Percentiles rank a stretch among this genome's conserved stretches.
Conservation (phyloP, 352 stramenopile genomes). For the Pythium pectinolyticum region DNA sequence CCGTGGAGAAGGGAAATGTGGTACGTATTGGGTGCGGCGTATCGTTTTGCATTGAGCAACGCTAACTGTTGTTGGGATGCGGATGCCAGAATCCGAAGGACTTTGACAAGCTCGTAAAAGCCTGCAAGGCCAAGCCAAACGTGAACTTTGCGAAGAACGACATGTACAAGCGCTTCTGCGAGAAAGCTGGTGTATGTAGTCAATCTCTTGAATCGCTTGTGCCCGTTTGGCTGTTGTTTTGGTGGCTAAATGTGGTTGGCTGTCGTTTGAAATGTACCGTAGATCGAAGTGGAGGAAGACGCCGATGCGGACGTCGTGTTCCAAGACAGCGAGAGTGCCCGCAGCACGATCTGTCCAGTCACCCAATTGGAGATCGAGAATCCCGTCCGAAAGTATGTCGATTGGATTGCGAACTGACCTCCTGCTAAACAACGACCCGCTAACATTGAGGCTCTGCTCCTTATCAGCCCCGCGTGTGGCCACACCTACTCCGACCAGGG, state of each 20-base stretch:
- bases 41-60: neutral
- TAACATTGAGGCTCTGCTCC: neutral
- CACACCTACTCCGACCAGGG: constrained; percentile 84
- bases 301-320: constrained; percentile 78
- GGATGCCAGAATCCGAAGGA: constrained; percentile 35
- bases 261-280: constrained; percentile 2
- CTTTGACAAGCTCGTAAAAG: constrained; percentile 68
- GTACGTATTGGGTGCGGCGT: constrained; percentile 11
- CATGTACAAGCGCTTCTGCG: constrained; percentile 80
- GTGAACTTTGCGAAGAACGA: constrained; percentile 66
- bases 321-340: constrained; percentile 75
- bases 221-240: neutral
- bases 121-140: constrained; percentile 46
- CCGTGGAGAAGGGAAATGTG: constrained; percentile 51
- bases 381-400: constrained; percentile 66
- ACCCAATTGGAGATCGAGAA: constrained; percentile 83
- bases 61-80: neutral
- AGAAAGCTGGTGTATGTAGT: constrained; percentile 67
- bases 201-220: no score
- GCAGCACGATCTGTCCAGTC: constrained; percentile 75
- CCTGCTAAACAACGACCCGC: neutral
- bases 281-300: constrained; percentile 77
- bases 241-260: neutral
- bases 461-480: constrained; percentile 54
- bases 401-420: neutral